Evolutionary conservation across 768 basidiomycete species (phyloP), one percentile per base, ranked within the genome.

Genomic region (Mycena venus): DNA sequence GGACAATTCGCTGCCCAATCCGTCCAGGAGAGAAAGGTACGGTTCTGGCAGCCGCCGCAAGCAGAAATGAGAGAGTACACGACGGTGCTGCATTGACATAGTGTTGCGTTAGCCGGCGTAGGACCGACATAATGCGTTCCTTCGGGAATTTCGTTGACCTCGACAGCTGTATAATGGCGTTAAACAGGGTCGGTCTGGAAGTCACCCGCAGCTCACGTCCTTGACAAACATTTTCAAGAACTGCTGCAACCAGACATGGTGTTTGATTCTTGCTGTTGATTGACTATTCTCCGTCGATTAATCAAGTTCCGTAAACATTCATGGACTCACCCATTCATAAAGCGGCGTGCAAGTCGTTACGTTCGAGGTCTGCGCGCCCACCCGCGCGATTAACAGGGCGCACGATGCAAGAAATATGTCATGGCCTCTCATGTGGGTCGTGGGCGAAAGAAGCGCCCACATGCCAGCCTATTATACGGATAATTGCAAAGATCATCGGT

Each of bases 41-140:
- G 84, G 31, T 81, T 81, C 79, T 93, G 92, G 76, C 92, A 93
- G 34, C 82, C 83, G 32, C 86, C 91, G 75, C 92, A 93, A 1
- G 92, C 92, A 62, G 88, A 89, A 31, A 93, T 80, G 64, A 89
- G 68, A 14, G 86, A 88, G 76, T 93, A 93, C 32, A 87, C 87
- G 23, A 92, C 88, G 2, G 90, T 85, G 78, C 86, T 92, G 77
- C 92, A 93, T 69, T 80, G 76, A 75, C 92, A 93, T 3, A 72
- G 51, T 64, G 86, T 83, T 10, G 87, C 86, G 25, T 81, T 42
- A 0, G 69, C 61, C n/a, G 76, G 63, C 2, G 69, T 72, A 7
- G 90, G 90, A 1, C 86, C 87, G 17, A 81, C 68, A 76, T 91
- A 91, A 72, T 88, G 84, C 17, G 77, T 84, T 38, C 68, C 75